A percentile compares a stretch with the other conserved stretches of the same genome.
phyloP scores from a whole-genome alignment of 2,329 filamentous ascomycete species.

The Trichoderma gracile region DNA sequence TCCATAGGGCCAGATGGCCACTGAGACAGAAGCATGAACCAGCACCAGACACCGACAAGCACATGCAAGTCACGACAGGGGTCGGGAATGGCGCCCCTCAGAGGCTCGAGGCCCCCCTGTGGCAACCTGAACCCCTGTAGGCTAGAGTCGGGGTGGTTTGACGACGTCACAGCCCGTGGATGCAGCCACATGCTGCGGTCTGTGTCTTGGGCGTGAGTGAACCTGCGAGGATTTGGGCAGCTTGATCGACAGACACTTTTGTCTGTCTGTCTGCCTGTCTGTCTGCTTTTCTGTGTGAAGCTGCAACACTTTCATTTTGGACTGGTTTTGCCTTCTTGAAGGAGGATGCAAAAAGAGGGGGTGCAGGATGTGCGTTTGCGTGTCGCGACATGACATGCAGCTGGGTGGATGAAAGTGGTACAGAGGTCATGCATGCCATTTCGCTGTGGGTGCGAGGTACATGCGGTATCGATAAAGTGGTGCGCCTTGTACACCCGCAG shows the following conservation, averaged over 20 bases:
- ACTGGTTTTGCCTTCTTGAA: neutral
- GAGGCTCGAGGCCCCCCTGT: neutral
- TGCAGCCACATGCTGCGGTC: constrained; percentile 11
- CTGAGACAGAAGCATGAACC: neutral
- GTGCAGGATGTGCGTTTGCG: neutral
- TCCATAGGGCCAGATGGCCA: neutral
- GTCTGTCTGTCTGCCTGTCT: too few species aligned
- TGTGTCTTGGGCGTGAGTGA: constrained; percentile 1
- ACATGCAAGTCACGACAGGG: constrained; percentile 15
- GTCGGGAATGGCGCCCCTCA: constrained; percentile 10
- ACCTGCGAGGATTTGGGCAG: neutral
- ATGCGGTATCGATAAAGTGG: too few species aligned
- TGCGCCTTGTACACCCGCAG: too few species aligned
- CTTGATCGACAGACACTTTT: neutral
- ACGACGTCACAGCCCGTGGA: constrained; percentile 20
- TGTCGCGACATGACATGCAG: too few species aligned
- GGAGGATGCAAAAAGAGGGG: neutral
- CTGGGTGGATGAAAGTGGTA: neutral
- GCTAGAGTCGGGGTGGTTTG: constrained; percentile 4
- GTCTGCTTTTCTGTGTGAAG: too few species aligned
- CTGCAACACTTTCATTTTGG: too few species aligned
- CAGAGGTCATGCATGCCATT: neutral
- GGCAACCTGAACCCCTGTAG: neutral
- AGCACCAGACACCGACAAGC: neutral
- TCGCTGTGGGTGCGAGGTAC: too few species aligned